Base-by-base conservation (phyloP, 1,284 basidiomycete species). In the Amylostereum chailletii region DNA sequence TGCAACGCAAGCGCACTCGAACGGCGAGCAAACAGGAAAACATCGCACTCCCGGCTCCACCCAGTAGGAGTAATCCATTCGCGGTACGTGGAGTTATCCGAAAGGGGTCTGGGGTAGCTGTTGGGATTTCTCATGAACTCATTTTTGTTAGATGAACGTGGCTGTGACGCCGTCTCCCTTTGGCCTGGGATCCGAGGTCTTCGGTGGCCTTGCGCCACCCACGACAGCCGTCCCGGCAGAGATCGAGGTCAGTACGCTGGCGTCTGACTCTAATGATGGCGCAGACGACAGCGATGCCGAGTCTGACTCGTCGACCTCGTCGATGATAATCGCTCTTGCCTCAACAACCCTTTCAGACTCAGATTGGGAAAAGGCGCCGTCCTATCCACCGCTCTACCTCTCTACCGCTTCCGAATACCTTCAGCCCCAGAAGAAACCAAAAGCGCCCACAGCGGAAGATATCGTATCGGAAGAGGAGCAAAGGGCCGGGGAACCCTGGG, bases 371-470 rank as follows among this genome's bases (percentile, higher is more conserved):
- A 62, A 70, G 30, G 75, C 76, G 2, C 86, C 87, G 0, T 67
- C 74, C 2, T 88, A 87, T 57, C 66, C 73, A n/a, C 69, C 86
- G 1, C 56, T 82, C 5, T 90, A 90, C 60, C 70, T 90, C 33
- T 88, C 85, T 11, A 90, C 86, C 1, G 59, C 69, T 1, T 69
- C 77, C 6, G 87, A 90, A 60, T 86, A 85, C 61, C 64, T 88
- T 4, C 77, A 82, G 5, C 74, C 79, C 0, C 65, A 70, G 44
- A 60, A 75, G 27, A 79, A 79, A 59, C n/a, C 64, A 30, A 80
- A 77, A 54, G 55, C 72, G 0, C 64, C 72, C 0, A 55, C 71
- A 1, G 67, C 63, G 31, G 65, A 66, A 8, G 76, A 77, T 48
- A 72, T 71, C 33, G 62, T 62, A 30, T 29, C 29, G n/a, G 61